Conservation (phyloP, 768 basidiomycete genomes). For the Myochromella boudieri region DNA sequence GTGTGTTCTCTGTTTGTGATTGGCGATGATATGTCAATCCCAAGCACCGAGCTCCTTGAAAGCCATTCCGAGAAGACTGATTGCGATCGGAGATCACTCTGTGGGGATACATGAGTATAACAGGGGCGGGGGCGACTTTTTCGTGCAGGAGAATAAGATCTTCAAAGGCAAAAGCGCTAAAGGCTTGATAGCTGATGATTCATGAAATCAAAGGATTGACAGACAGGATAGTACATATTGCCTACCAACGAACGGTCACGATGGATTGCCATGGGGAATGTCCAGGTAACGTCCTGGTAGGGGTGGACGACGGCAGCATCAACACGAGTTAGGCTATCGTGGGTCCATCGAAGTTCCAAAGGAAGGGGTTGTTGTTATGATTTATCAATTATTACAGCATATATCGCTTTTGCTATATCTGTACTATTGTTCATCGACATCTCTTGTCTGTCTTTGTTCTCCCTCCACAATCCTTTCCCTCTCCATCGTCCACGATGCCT, state of each 20-base stretch:
- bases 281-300: slow-evolving; percentile 14
- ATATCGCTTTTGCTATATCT: slow-evolving; percentile 18
- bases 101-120: slow-evolving; percentile 3
- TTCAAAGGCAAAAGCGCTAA: neutral
- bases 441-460: slow-evolving; percentile 16
- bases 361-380: slow-evolving; percentile 20
- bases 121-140: neutral
- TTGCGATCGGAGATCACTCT: slow-evolving; percentile 1
- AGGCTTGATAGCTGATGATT: neutral
- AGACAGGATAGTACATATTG: slow-evolving; percentile 11
- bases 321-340: slow-evolving; percentile 16
- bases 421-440: slow-evolving; percentile 21
- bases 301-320: slow-evolving; percentile 9
- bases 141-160: neutral
- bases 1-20: slow-evolving; percentile 3
- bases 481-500: slow-evolving; percentile 24
- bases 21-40: slow-evolving; percentile 9
- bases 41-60: neutral
- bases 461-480: slow-evolving; percentile 14
- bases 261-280: slow-evolving; percentile 15
- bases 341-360: slow-evolving; percentile 16
- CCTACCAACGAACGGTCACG: slow-evolving; percentile 15
- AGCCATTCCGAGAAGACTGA: neutral
- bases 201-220: slow-evolving; percentile 11
- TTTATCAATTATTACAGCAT: slow-evolving; percentile 13